Conservation (phyloP, 2,329 filamentous ascomycete species). For the Xylaria sp. region DNA sequence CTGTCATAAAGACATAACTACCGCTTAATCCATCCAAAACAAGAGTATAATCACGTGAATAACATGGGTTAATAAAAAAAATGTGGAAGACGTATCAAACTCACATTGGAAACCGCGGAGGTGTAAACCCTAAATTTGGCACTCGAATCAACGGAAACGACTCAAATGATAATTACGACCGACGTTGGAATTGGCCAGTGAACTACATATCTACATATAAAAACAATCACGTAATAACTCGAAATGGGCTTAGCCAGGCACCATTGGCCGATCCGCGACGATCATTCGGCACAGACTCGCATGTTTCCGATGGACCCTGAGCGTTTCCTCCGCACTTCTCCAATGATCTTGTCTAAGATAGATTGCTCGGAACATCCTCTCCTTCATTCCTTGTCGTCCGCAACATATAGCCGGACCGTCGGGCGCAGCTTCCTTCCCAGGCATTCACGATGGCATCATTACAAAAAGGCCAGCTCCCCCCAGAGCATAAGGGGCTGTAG, state of each 20-base stretch:
- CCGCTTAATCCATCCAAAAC: no score
- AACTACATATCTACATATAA: neutral
- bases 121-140: no score
- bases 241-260: conserved; percentile 31
- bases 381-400: conserved; percentile 23
- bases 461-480: conserved; percentile 11
- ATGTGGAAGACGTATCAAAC: no score
- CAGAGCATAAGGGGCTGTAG: neutral
- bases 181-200: neutral
- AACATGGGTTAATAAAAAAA: no score
- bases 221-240: neutral
- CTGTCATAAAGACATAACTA: no score
- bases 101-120: no score
- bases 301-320: conserved; percentile 30
- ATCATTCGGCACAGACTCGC: conserved; percentile 27
- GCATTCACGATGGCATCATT: conserved; percentile 16
- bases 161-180: no score
- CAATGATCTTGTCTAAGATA: conserved; percentile 29
- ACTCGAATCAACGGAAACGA: no score
- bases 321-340: conserved; percentile 30
- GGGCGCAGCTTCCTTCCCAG: conserved; percentile 1
- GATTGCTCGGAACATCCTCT: conserved; percentile 35
- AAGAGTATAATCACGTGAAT: no score
- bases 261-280: conserved; percentile 16
- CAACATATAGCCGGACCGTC: conserved; percentile 8